Base-by-base conservation (phyloP, 108 stramenopile species). In the Skeletonema grethae region DNA sequence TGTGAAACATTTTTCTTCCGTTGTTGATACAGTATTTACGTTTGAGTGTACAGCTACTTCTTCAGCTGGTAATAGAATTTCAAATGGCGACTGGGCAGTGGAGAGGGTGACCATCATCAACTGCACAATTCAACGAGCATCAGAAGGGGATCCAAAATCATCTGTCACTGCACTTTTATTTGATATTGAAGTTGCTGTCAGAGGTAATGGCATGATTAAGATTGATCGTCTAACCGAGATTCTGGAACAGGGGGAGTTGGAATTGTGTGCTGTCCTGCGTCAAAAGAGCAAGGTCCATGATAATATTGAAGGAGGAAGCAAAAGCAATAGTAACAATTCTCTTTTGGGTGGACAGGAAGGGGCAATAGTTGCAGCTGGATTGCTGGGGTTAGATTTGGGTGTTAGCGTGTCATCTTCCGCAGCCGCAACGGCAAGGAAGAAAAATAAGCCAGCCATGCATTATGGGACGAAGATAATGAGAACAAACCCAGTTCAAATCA, bases 131-230 rank as follows among this genome's bases (percentile, higher is more conserved):
- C 70, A 72, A 68, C 70, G 77, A 71, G 13, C 30, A 3, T 70
- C 63, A 15, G 12, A 58, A 18, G 30, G 29, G 4, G 39, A 67
- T 58, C 38, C 16, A 32, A 66, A 30, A 46, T 61, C 65, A 9
- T 45, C 46, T 2, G 50, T 65, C 10, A 28, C 65, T 6, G 68
- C 74, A 22, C 30, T 80, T 6, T 24, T 70, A 34, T 80, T 80
- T 65, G 69, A 70, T 12, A 56, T 80, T n/a, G 74, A 80, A 69
- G 55, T 80, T 45, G 69, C 74, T 18, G 68, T 80, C 5, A 56
- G 79, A 1, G 77, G 77, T 31, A 79, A 67, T 63, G 77, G 77
- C 13, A 32, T 76, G 9, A 53, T 41, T 7, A 63, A 63, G 29
- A 34, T 32, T 20, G 60, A 53, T 53, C 50, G 48, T 11, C 38